Base-by-base conservation (phyloP, 2,329 filamentous ascomycete species). In the Lachnellula hyalina region DNA sequence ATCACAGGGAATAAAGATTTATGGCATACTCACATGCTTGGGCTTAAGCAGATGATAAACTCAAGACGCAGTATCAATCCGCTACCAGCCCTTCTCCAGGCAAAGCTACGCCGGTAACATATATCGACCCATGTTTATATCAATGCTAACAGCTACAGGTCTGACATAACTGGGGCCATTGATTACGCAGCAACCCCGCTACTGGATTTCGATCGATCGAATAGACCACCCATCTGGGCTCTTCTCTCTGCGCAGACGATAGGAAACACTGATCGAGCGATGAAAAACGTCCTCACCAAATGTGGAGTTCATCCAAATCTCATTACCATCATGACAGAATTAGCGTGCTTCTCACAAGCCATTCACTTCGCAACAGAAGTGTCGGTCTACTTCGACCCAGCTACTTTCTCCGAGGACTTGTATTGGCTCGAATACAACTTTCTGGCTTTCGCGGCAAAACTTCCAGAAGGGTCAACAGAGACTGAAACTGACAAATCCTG, bases 131-230 rank as follows among this genome's bases (percentile, higher is more conserved):
- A 15, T 45, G 17, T 44, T 19, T 5, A 28, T 15, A 23, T 32
- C 12, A 17, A 15, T 17, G 15, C 49, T 55, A 15, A 49, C 36
- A 40, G 2, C 25, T 49, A 36, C 19, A 64, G 62, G 35, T 55
- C 60, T n/a, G 63, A 66, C 52, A 47, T 65, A 21, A 57, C 58
- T 5, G 63, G 63, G 19, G 60, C 63, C 25, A 62, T 62, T n/a
- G 59, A 65, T 42, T 64, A 63, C 47, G 59, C 47, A 23, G 49
- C 55, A 9, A 28, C 45, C 8, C 62, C 61, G 38, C 51, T 61
- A 48, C 53, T 64, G 3, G 25, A 52, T 5, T 58, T 59, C 21
- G 17, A 48, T 48, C 48, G 46, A 19, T 48, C 54, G n/a, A 8
- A 44, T 21, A 32, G 19, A n/a, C 14, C 21, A 9, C 49, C 54